Evolutionary conservation across 768 basidiomycete species (phyloP), one percentile per base, ranked within the genome.

Genomic region (Kwoniella bestiolae): DNA sequence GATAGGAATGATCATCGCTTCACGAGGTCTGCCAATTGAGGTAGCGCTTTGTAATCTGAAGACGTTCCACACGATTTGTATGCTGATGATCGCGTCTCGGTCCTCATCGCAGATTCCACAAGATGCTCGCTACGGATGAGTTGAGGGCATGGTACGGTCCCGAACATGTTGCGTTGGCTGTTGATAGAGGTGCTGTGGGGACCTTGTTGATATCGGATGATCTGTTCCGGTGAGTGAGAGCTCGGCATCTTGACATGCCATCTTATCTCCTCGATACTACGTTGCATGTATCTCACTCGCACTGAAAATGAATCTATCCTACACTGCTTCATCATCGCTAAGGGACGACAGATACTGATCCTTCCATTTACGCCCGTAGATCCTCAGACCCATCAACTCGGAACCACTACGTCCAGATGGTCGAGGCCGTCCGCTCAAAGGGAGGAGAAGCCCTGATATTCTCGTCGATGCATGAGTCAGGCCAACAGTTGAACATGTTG

Each of bases 391-490:
- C 91, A 4, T 82, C 80, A 21, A 85, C 86, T 56, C 84, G 96
- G 53, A 95, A 90, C 78, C 87, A 86, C 77, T 98, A 91, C 72
- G 94, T 99, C 32, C 83, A 82, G 50, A 84, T 98, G 35, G 93
- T 95, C 0, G 95, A 99, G 80, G 87, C 87, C 35, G 93, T 97
- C 16, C 88, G 90, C 71, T 85, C 87, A 50, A 91, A 90, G 69
- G 92, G 94, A 26, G 95, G 89, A 26, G 94, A 98, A 77, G 94
- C 94, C 5, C 84, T 97, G 21, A 94, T 97, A 69, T 99, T 98
- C 81, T 98, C 95, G 3, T 97, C 94, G 75, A 98, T 99, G 96
- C 96, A 99, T 78, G 96, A 99, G 82, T 92, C 91, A 23, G 96
- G 96, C 14, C 94, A 97, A 85, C 96, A 99, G 78, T 84, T 99